These are phyloP conservation scores for Penicillium dipodomyicola DNA, from an alignment of 495 filamentous ascomycete genomes.

Conservation along the genomic window DNA sequence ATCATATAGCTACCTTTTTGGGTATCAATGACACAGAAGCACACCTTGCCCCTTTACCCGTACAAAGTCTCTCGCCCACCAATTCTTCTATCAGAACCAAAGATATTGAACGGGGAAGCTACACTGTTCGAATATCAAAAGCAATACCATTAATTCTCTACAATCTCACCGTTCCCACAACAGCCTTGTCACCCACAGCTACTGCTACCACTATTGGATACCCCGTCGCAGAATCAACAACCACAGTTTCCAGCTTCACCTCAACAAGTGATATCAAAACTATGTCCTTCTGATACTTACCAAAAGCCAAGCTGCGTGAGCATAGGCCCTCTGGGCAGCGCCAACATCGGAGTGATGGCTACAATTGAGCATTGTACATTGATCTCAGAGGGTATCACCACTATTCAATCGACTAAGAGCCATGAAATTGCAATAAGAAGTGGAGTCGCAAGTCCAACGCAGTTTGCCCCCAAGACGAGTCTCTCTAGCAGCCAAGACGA, in stretches of 20 bases:
- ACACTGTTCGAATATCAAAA: too few species aligned
- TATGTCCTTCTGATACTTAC: neutral
- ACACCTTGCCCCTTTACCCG: too few species aligned
- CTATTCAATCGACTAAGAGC: neutral
- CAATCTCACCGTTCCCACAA: neutral
- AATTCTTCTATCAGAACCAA: too few species aligned
- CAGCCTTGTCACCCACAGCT: neutral
- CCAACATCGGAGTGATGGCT: neutral
- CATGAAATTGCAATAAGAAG: neutral
- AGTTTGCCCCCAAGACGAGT: neutral
- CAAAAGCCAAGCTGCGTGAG: neutral
- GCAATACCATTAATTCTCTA: too few species aligned
- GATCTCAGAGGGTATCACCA: neutral
- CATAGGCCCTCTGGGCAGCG: neutral
- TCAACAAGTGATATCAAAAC: neutral
- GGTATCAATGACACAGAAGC: too few species aligned
- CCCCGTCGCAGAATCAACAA: neutral
- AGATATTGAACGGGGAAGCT: too few species aligned
- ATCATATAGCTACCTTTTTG: neutral
- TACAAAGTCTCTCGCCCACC: too few species aligned
- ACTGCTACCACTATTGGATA: neutral
- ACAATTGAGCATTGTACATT: neutral
- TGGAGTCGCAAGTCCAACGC: neutral
- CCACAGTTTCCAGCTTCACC: neutral
- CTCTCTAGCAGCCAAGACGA: neutral